Percentiles rank a stretch among this genome's conserved stretches.
These are phyloP conservation scores for Hyphopichia homilentoma DNA, from an alignment of 805 yeast genomes.

Conservation along the genomic window DNA sequence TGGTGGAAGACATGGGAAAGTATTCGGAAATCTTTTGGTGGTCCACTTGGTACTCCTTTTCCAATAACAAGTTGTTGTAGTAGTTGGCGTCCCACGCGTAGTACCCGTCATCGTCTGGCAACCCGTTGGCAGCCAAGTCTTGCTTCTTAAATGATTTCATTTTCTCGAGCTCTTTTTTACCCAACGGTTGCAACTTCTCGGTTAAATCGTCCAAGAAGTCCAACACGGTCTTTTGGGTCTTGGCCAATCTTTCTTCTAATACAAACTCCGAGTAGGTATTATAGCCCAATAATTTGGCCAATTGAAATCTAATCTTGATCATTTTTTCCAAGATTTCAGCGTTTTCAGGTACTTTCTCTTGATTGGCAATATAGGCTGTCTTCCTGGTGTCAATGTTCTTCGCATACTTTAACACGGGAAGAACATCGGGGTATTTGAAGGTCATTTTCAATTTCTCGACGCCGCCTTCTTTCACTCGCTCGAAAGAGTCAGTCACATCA, in stretches of 20 bases:
- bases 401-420: constrained; percentile 77
- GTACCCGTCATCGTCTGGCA: constrained; percentile 32
- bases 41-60: constrained; percentile 68
- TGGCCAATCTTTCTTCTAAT: constrained; percentile 80
- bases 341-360: constrained; percentile 64
- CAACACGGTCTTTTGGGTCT: constrained; percentile 56
- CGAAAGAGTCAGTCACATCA: constrained; percentile 57
- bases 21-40: constrained; percentile 68
- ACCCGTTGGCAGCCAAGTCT: constrained; percentile 45
- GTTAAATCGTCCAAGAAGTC: constrained; percentile 61
- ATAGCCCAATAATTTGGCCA: constrained; percentile 66
- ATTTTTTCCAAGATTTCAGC: constrained; percentile 58
- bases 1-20: constrained; percentile 70
- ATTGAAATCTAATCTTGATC: constrained; percentile 55
- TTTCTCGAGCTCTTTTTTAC: constrained; percentile 46
- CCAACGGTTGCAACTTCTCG: constrained; percentile 56
- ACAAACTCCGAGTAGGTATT: constrained; percentile 64
- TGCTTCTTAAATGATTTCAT: constrained; percentile 51
- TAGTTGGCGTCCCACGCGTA: constrained; percentile 75
- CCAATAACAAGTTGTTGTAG: constrained; percentile 63
- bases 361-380: constrained; percentile 61
- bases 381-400: constrained; percentile 61
- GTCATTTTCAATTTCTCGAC: constrained; percentile 55
- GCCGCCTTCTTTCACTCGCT: constrained; percentile 39
- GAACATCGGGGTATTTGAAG: constrained; percentile 74